Conservation (phyloP, 306 rosid genomes). For the Glycyrrhiza uralensis region DNA sequence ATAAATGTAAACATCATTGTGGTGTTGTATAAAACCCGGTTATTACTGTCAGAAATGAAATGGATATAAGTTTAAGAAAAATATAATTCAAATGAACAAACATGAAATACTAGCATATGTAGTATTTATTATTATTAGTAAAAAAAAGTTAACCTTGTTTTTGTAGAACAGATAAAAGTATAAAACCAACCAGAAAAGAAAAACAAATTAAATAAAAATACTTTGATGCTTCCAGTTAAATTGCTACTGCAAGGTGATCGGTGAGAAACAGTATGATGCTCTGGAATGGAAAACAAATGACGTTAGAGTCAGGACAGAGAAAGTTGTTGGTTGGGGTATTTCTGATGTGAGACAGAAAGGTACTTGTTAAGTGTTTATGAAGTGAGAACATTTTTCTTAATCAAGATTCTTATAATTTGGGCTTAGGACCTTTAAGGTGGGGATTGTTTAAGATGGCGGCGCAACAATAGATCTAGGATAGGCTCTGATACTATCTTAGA, state of each 20-base stretch:
- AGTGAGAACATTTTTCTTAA: not conserved
- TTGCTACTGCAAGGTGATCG: not conserved
- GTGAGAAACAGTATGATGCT: not conserved
- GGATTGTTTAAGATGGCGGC: too few relatives aligned
- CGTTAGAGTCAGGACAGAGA: not conserved
- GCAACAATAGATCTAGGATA: too few relatives aligned
- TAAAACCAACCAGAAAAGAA: not conserved
- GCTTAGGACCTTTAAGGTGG: too few relatives aligned
- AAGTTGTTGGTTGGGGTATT: not conserved
- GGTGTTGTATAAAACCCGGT: not conserved
- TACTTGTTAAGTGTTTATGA: not conserved
- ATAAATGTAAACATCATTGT: not conserved
- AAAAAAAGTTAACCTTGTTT: not conserved
- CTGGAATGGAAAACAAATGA: not conserved
- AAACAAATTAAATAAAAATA: not conserved
- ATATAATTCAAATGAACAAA: not conserved
- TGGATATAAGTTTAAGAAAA: not conserved
- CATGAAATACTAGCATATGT: not conserved
- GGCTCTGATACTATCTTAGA: too few relatives aligned
- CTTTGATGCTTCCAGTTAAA: not conserved
- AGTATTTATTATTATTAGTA: not conserved
- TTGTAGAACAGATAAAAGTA: conserved; percentile 1
- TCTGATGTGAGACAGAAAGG: not conserved
- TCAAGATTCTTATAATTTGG: too few relatives aligned
- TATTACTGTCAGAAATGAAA: not conserved